A percentile compares a stretch with the other conserved stretches of the same genome.
phyloP scores from a whole-genome alignment of 371 early-diverging fungal genomes.

The Apophysomyces variabilis region DNA sequence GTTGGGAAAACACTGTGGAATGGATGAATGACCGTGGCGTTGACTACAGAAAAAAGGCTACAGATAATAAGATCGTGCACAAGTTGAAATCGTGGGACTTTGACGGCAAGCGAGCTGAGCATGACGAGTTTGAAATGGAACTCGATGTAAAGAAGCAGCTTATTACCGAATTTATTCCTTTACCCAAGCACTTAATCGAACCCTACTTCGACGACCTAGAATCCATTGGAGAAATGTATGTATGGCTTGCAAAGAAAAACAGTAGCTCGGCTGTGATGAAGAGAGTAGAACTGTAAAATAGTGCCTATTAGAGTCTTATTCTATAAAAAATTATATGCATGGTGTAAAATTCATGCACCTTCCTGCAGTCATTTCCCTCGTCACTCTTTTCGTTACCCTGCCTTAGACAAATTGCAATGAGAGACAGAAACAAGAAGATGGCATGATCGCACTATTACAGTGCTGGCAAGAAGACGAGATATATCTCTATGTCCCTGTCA shows the following conservation, averaged over 20 bases:
- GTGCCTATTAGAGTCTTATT: background rate
- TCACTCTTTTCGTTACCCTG: background rate
- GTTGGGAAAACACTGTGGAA: constrained; percentile 41
- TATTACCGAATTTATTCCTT: constrained; percentile 44
- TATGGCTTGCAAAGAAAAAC: constrained; percentile 47
- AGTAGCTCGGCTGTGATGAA: constrained; percentile 24
- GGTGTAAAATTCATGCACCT: background rate
- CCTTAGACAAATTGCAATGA: no score
- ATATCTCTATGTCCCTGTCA: no score
- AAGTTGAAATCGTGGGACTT: constrained; percentile 48
- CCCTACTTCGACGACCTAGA: constrained; percentile 36
- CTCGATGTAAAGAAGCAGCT: constrained; percentile 34
- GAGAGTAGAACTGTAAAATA: constrained; percentile 23
- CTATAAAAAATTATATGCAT: no score
- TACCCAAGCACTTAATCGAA: constrained; percentile 39
- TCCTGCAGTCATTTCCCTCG: background rate
- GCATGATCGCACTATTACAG: no score
- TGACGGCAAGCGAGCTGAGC: constrained; percentile 40
- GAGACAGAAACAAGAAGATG: no score
- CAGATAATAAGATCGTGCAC: constrained; percentile 38
- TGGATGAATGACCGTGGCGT: constrained; percentile 41
- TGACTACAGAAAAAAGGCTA: constrained; percentile 26
- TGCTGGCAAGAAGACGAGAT: no score
- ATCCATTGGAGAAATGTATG: constrained; percentile 52
- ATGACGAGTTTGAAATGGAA: constrained; percentile 51